Evolutionary conservation across 208 protist species (phyloP), one percentile per base, ranked within the genome.

Genomic region (Herpetomonas muscarum): DNA sequence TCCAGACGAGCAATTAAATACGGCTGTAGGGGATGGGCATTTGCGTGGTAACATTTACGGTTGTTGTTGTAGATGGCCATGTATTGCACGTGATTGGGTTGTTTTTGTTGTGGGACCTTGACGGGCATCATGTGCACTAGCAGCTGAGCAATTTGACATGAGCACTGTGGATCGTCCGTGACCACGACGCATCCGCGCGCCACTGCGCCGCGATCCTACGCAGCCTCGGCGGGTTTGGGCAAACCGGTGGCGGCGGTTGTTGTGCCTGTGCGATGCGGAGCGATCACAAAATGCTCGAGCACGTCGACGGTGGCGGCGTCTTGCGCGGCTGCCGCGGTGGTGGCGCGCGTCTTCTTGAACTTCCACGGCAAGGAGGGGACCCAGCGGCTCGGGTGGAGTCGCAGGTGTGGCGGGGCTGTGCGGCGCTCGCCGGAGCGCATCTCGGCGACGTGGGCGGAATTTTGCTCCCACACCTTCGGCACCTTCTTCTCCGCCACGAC

Each of bases 381-480:
- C 81, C 85, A 92, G 13, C 81, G 78, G 41, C 81, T 92, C 4
- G 85, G 85, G 47, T 69, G 19, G 25, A 48, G 63, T 29, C 72
- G 70, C 28, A 92, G 60, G 67, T 92, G 85, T 25, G 85, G 85
- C 19, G 79, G 79, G 25, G 76, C 70, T 50, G 81, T 49, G 57
- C 76, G 47, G 24, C 39, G 1, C 52, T 62, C 24, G 42, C 19
- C 45, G 53, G 41, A 22, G 45, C 47, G 28, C 64, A 67, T 37
- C 69, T 85, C 76, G 17, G 60, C 62, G 39, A 67, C 39, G 61
- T 89, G 65, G 22, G 52, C 48, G 17, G 66, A 47, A 53, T 90
- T 77, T 12, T 70, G 58, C 68, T 77, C 69, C 72, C 84, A 90
- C 37, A 86, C 69, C 61, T 81, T 87, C 7, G 81, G 74, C 37